Evolutionary conservation across 805 yeast genomes (phyloP), one percentile per base, ranked within the genome.

Genomic region (Ogataea chonburiensis): DNA sequence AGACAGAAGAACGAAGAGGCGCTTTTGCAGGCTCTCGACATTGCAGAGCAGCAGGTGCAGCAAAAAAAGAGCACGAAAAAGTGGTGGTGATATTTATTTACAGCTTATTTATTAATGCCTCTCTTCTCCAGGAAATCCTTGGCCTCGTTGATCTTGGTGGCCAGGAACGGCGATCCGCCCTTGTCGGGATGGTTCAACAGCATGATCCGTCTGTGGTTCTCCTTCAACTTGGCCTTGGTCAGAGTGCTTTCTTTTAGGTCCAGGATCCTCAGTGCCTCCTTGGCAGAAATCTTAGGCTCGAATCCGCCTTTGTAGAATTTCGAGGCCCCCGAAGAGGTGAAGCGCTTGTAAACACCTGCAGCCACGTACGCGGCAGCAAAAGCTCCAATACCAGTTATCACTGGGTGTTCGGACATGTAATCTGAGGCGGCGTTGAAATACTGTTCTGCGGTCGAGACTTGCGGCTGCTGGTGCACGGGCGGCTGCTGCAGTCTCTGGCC

Each of bases 141-240:
- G 17, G 97, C 96, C 64, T 89, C 96, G 59, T 89, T 89, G 43
- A 89, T 82, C 67, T 89, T 89, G 40, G 89, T 80, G 30, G 97
- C 96, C 60, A 89, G 60, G 53, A 75, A 87, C 17, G 94, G 85
- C 8, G 94, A 82, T 2, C 97, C 97, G 21, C 96, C 96, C 57
- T 80, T 84, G 66, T 89, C 97, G 8, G 97, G 97, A 57, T 89
- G 97, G 60, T 89, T 89, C 32, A 83, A 75, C 63, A 86, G 63
- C 93, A 89, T 85, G 53, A 88, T 81, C 50, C 70, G 70, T 64
- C 96, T 76, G 58, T 89, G 96, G 42, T 79, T 80, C 44, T 81
- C 87, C 56, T 83, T 82, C 53, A 88, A 68, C 52, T 71, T 79
- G 42, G 79, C 73, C 60, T 75, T 78, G 26, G 75, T 69, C 53